These are phyloP conservation scores for Solanum paucissectum DNA, from an alignment of 257 asterid species.

Conservation along the genomic window DNA sequence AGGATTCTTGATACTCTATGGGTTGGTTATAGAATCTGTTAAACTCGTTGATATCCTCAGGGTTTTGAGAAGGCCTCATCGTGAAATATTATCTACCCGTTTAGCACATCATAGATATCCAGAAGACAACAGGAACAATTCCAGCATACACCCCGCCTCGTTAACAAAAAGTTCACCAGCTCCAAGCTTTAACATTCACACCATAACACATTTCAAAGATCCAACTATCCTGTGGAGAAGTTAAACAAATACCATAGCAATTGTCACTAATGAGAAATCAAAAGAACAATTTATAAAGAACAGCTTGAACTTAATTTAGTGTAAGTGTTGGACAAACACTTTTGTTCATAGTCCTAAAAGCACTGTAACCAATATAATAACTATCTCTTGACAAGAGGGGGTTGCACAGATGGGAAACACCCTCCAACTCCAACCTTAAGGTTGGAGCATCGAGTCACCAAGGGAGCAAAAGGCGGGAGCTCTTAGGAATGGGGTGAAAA, in stretches of 20 bases:
- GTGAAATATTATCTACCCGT: neutral
- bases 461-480: neutral
- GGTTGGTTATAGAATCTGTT: conserved; percentile 1
- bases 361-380: neutral
- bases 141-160: neutral
- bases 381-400: neutral
- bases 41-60: neutral
- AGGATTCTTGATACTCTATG: neutral
- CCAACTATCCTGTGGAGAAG: neutral
- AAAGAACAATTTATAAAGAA: neutral
- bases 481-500: too few relatives aligned
- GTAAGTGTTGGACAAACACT: neutral
- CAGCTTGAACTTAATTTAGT: neutral
- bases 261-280: neutral
- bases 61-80: conserved; percentile 13
- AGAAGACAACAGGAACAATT: neutral
- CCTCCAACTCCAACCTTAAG: neutral
- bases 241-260: neutral
- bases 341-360: neutral
- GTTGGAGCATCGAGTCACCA: neutral
- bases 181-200: neutral
- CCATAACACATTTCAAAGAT: neutral
- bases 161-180: neutral
- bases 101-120: neutral
- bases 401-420: neutral